phyloP scores from a whole-genome alignment of 345 rosid species.

The Cardiospermum halicacabum region DNA sequence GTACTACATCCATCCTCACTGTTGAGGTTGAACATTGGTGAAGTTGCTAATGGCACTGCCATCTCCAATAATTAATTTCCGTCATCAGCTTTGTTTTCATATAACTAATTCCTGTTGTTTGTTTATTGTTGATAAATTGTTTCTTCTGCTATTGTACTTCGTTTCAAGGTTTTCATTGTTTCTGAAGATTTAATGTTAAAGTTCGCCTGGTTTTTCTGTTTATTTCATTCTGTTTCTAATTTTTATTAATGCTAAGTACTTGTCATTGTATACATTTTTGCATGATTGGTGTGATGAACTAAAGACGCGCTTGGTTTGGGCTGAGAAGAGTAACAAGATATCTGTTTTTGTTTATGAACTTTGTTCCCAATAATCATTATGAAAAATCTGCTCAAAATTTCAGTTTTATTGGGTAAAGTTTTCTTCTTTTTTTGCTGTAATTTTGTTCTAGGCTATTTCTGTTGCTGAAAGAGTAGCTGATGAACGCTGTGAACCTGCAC shows the following conservation, averaged over 20 bases:
- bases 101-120: too few relatives aligned
- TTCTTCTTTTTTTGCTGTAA: constrained; percentile 7
- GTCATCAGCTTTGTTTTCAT: too few relatives aligned
- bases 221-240: too few relatives aligned
- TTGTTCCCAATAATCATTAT: neutral
- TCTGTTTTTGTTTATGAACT: neutral
- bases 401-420: neutral
- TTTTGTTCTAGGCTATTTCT: constrained; percentile 73
- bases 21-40: too few relatives aligned
- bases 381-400: constrained; percentile 6
- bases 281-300: neutral
- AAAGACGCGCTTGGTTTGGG: neutral
- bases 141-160: too few relatives aligned
- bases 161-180: too few relatives aligned
- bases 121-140: too few relatives aligned
- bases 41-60: too few relatives aligned
- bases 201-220: too few relatives aligned
- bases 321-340: neutral
- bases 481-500: constrained; percentile 85
- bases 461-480: constrained; percentile 96
- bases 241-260: too few relatives aligned
- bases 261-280: neutral
- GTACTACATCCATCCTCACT: neutral
- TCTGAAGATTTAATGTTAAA: too few relatives aligned
- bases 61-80: too few relatives aligned